Evolutionary conservation across 345 rosid species (phyloP), one percentile per base, ranked within the genome.

Genomic region (Linum tenue): DNA sequence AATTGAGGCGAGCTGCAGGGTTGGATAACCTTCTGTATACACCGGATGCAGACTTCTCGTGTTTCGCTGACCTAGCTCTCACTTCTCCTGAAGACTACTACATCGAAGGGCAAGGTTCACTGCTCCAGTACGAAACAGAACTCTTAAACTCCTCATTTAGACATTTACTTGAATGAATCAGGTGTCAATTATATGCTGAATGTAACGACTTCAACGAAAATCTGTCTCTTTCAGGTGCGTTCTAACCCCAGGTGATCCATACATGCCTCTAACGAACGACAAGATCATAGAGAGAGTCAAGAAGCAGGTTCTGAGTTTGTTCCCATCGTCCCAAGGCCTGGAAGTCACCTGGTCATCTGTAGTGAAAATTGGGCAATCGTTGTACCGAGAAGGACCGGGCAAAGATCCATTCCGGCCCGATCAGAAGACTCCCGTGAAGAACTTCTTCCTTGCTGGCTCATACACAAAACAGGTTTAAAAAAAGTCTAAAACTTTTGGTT

Each of bases 21-120:
- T 67, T 94, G 64, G 96, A 94, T 81, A 94, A 94, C 75, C 96
- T 94, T 72, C 87, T 94, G 16, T 90, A 94, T 71, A 94, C 96
- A 59, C 95, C 96, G 62, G 97, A 94, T 86, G 99, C 97, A 17
- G 97, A 94, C 82, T 94, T 94, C 80, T 94, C 99, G 3, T 90
- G 99, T 69, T 94, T 94, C 62, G 92, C 99, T 2, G 99, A 94
- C 79, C 80, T 94, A 42, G 97, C 99, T 8, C 88, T 94, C 16
- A 63, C 91, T 38, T 94, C 97, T 8, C 97, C 99, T 0, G 92
- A 85, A 69, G 96, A 94, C 81, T 88, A 90, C 85, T 88, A 88
- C 79, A 84, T 87, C 3, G 95, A 90, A 68, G 99, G 97, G 72
- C 95, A 94, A 78, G 97, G 97, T 60, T 85, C 96, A 72, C 70